Evolutionary conservation across 192 early-diverging fungal species (phyloP).

Genomic region (Bifiguratus adelaidae): DNA sequence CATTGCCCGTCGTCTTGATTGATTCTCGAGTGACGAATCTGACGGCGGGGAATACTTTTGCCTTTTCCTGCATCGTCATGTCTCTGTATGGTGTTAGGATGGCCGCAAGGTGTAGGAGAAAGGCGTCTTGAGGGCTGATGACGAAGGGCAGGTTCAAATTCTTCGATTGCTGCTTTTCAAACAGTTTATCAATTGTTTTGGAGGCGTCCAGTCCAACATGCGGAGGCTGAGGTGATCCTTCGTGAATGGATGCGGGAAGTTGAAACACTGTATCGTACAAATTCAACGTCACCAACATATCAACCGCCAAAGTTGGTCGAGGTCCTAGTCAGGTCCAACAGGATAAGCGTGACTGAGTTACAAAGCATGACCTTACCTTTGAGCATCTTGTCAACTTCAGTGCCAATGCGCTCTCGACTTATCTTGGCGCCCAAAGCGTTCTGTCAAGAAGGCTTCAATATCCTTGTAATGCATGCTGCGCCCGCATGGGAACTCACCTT

Average conservation of each 20-base stretch:
- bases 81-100: constrained; percentile 44
- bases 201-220: too few species aligned
- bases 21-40: constrained; percentile 45
- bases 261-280: background rate
- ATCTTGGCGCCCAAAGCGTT: constrained; percentile 71
- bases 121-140: constrained; percentile 6
- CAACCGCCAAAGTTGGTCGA: background rate
- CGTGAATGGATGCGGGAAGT: background rate
- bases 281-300: background rate
- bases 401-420: constrained; percentile 83
- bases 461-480: too few species aligned
- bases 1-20: constrained; percentile 26
- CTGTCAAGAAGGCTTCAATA: constrained; percentile 13
- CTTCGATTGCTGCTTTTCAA: background rate
- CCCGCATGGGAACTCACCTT: constrained; percentile 33
- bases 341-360: constrained; percentile 12
- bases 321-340: constrained; percentile 22
- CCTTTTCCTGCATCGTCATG: constrained; percentile 27
- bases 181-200: too few species aligned
- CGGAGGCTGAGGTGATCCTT: background rate
- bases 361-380: constrained; percentile 19
- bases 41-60: constrained; percentile 26
- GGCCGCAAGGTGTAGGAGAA: constrained; percentile 40
- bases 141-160: background rate
- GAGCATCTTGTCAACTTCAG: constrained; percentile 92